Base-by-base conservation (phyloP, 495 filamentous ascomycete species). In the Daldinia bambusicola region DNA sequence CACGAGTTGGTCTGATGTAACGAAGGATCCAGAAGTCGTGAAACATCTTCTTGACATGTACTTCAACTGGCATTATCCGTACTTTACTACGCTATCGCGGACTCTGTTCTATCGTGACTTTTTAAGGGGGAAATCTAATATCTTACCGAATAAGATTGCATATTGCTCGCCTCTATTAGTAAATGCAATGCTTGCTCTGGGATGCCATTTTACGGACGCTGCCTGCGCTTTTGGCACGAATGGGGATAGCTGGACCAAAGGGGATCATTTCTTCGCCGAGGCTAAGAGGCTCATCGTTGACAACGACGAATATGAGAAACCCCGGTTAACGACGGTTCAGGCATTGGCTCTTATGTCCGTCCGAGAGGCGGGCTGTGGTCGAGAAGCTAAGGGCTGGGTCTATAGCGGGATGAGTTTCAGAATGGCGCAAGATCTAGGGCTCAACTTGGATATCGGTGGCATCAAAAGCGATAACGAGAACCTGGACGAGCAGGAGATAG, bases 381-480 rank as follows among this genome's bases (percentile, higher is more conserved):
- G 95, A 34, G 95, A 99, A 81, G 92, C 93, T 37, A 96, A 94
- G 76, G 95, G 95, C 10, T 99, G 95, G 95, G 93, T 97, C 5
- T 99, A 98, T 77, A 96, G 92, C 72, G 95, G 95, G 37, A 97
- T 99, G 90, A 95, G 92, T 75, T 99, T 99, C 75, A 90, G 95
- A n/a, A 98, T 99, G 95, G 95, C 94, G 0, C 92, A 91, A 76
- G 95, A 99, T 75, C 84, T 99, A 43, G 95, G 95, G 0, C 82
- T 99, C 61, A 97, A 98, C 74, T 86, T 98, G n/a, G 91, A 98
- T 78, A 86, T 90, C 2, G 86, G 87, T 1, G 88, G 85, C 12
- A 83, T 92, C 30, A 82, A 78, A 3, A 80, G 79, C 60, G 84
- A 87, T 34, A 85, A 85, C 40, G 79, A 84, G 37, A 86, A 83